Evolutionary conservation across 164 flowering plant genomes (phyloP).

Genomic region (Kalanchoe fedtschenkoi): DNA sequence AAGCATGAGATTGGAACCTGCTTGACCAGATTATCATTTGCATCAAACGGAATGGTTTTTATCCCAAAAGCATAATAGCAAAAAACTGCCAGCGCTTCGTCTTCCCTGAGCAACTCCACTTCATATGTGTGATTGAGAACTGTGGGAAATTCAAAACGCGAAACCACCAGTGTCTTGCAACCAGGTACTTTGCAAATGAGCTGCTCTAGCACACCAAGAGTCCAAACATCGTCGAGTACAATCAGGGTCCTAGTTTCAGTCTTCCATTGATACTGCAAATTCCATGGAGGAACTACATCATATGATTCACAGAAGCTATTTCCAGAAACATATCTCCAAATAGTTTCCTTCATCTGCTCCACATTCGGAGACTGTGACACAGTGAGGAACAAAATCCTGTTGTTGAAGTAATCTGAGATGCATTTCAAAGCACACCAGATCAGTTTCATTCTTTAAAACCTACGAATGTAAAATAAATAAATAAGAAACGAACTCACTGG

Average conservation of each 20-base stretch:
- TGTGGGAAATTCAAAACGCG: conserved; percentile 19
- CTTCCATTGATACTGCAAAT: conserved; percentile 13
- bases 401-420: conserved; percentile 42
- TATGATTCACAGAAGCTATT: no score
- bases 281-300: no score
- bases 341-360: conserved; percentile 35
- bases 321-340: conserved; percentile 34
- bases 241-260: conserved; percentile 21
- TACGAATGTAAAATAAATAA: no score
- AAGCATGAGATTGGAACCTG: conserved; percentile 44
- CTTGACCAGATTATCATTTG: conserved; percentile 37
- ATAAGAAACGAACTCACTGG: conserved; percentile 25
- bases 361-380: conserved; percentile 71
- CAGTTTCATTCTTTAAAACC: no score
- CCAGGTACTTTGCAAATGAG: conserved; percentile 41
- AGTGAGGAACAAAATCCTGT: conserved; percentile 50
- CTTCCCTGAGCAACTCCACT: conserved; percentile 42
- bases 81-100: conserved; percentile 52
- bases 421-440: not conserved
- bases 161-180: conserved; percentile 57
- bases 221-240: conserved; percentile 67
- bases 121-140: conserved; percentile 18
- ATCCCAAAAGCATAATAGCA: conserved; percentile 57
- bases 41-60: conserved; percentile 30
- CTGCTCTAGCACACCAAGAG: conserved; percentile 28